phyloP scores from a whole-genome alignment of 441 rosid species.

The Mallotus japonicus region DNA sequence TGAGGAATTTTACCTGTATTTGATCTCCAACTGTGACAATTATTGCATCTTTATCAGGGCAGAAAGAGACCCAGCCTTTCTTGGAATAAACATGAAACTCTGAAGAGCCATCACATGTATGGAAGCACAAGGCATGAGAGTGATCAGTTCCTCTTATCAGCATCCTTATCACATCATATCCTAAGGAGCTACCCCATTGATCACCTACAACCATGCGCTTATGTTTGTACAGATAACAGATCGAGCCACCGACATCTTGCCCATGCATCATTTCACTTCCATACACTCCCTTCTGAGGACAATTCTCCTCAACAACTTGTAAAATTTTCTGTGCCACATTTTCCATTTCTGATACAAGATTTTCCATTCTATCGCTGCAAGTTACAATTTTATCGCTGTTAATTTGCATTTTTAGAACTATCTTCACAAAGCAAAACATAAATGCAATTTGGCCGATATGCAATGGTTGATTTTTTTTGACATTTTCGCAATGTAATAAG shows the following conservation, averaged over 20 bases:
- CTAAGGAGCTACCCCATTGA: conserved; percentile 26
- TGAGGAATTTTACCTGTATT: conserved; percentile 37
- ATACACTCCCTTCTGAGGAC: not conserved
- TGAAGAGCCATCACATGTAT: conserved; percentile 48
- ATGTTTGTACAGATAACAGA: conserved; percentile 52
- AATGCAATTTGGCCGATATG: too few relatives aligned
- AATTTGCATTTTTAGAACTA: too few relatives aligned
- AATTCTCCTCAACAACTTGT: conserved; percentile 26
- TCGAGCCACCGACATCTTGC: conserved; percentile 28
- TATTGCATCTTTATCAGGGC: conserved; percentile 55
- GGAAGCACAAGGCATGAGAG: conserved; percentile 66
- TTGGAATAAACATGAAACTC: conserved; percentile 83
- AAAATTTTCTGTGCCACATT: conserved; percentile 49
- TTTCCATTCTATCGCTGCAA: conserved; percentile 62
- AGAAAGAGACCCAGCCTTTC: conserved; percentile 78
- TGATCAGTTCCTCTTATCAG: conserved; percentile 65
- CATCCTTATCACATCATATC: conserved; percentile 74
- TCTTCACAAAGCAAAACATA: too few relatives aligned
- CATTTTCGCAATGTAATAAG: too few relatives aligned
- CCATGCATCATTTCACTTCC: conserved; percentile 25
- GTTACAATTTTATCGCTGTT: not conserved
- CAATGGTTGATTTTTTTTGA: too few relatives aligned
- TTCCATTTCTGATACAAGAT: conserved; percentile 41
- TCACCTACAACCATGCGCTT: conserved; percentile 24
- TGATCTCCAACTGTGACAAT: conserved; percentile 71